These are phyloP conservation scores for Amanita muscaria DNA, from an alignment of 768 basidiomycete species.

Conservation along the genomic window DNA sequence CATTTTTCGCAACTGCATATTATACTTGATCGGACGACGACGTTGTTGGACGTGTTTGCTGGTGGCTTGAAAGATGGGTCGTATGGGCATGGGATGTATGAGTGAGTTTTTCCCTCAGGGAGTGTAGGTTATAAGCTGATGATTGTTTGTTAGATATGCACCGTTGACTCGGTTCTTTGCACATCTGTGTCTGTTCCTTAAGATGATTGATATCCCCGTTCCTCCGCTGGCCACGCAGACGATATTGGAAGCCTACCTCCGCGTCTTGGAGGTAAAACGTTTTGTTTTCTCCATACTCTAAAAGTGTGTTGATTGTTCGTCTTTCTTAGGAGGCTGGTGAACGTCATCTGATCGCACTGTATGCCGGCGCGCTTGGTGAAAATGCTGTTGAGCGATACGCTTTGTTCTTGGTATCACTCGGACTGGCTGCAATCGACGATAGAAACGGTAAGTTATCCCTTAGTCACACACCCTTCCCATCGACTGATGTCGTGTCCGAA, in stretches of 20 bases:
- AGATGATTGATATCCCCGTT: conserved; percentile 68
- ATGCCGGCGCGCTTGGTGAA: conserved; percentile 83
- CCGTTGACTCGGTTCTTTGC: conserved; percentile 85
- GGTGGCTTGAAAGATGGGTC: conserved; percentile 42
- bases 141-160: conserved; percentile 42
- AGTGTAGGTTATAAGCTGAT: not conserved
- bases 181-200: conserved; percentile 83
- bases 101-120: conserved; percentile 33
- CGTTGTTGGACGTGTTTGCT: conserved; percentile 63
- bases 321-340: conserved; percentile 72
- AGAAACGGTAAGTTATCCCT: not conserved
- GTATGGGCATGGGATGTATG: conserved; percentile 38
- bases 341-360: conserved; percentile 85
- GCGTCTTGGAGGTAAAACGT: conserved; percentile 86
- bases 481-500: not conserved
- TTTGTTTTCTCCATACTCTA: too few relatives aligned
- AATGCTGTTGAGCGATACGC: conserved; percentile 92
- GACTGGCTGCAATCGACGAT: conserved; percentile 32
- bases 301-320: too few relatives aligned
- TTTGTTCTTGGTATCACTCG: conserved; percentile 75
- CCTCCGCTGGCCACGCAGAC: conserved; percentile 69
- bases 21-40: conserved; percentile 60
- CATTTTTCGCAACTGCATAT: conserved; percentile 77
- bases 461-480: not conserved
- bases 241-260: conserved; percentile 84